phyloP scores from a whole-genome alignment of 169 alveolate species.

The Plasmodium berghei region DNA sequence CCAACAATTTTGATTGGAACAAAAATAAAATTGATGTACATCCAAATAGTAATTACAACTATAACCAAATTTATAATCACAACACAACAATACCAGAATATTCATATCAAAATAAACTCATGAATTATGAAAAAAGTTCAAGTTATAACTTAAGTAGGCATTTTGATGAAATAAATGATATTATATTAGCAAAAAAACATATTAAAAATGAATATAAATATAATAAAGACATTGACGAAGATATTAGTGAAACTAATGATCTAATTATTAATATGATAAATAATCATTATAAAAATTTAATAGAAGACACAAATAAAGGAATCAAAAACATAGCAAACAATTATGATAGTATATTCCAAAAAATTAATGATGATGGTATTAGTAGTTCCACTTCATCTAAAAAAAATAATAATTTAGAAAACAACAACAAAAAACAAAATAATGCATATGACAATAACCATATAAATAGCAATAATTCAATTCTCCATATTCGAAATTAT shows the following conservation, averaged over 20 bases:
- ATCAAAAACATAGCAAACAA: slow-evolving; percentile 34
- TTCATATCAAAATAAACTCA: neutral
- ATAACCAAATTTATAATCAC: neutral
- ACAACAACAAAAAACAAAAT: slow-evolving; percentile 9
- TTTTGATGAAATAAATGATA: neutral
- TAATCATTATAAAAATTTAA: slow-evolving; percentile 63
- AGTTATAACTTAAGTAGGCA: neutral
- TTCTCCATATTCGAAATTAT: no score
- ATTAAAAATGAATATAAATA: neutral
- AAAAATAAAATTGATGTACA: slow-evolving; percentile 8
- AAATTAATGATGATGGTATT: slow-evolving; percentile 26
- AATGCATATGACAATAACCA: slow-evolving; percentile 12
- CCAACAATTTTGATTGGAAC: slow-evolving; percentile 5
- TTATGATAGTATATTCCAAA: slow-evolving; percentile 24
- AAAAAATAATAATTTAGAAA: slow-evolving; percentile 3
- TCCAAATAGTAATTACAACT: slow-evolving; percentile 1
- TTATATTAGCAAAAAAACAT: neutral
- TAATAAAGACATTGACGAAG: neutral
- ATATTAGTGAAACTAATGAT: slow-evolving; percentile 3
- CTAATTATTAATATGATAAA: slow-evolving; percentile 22
- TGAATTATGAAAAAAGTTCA: neutral
- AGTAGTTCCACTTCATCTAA: slow-evolving; percentile 13
- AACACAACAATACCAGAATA: neutral
- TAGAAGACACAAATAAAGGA: slow-evolving; percentile 33
- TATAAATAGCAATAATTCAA: neutral